Base-by-base conservation (phyloP, 345 rosid species). In the Abelmoschus esculentus region DNA sequence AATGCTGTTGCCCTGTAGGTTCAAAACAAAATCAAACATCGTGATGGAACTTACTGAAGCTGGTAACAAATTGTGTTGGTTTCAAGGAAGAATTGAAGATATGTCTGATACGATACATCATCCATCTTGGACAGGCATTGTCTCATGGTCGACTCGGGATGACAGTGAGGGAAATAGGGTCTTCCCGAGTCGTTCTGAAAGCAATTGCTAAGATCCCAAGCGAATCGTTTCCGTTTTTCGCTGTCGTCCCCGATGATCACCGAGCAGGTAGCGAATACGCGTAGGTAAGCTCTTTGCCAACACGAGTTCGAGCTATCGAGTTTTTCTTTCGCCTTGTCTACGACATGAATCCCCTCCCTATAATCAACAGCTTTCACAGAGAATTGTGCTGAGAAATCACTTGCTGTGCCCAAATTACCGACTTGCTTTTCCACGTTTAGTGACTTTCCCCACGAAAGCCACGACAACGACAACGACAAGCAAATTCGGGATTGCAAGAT, bases 121-220 rank as follows among this genome's bases (percentile, higher is more conserved):
- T 82, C 80, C 17, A 90, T 76, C 72, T 74, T 87, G 61, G 74
- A 71, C n/a, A 89, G 84, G 58, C 96, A 93, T 61, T 75, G 74
- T 65, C 80, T 14, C 61, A 56, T 56, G 13, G 61, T 11, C 2
- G 34, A 56, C 15, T 56, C 29, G 10, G 77, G 26, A 73, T 90
- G 97, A 40, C 98, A 89, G 1, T 26, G 49, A 0, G 98, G 93
- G 32, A 87, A 85, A 73, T 82, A 61, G 0, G 72, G 70, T 69
- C 92, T 71, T 13, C 93, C 96, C 0, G 96, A 87, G 63, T 85
- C 89, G 40, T 71, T 84, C 7, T 85, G 82, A 89, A 9, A 69
- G 96, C 98, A 90, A 69, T 90, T 93, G 2, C 87, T 86, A 5
- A 93, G 81, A 72, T 82, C 78, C 97, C 96, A 93, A 66, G 97